Evolutionary conservation across 805 yeast genomes (phyloP), one percentile per base, ranked within the genome.

Genomic region (Metahyphopichia silvanorum): DNA sequence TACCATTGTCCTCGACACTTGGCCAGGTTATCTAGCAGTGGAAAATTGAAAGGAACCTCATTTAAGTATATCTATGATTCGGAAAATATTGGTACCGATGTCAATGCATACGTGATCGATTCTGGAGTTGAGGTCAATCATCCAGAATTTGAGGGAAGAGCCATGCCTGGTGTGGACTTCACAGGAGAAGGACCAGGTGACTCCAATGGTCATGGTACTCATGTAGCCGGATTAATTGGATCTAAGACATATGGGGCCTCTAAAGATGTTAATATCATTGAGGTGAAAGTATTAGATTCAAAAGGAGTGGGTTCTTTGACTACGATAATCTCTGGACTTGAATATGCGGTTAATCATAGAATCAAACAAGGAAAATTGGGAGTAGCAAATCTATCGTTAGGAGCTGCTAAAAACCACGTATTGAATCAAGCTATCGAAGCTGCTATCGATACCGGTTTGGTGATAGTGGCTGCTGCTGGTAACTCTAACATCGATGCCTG

Each of bases 381-480:
- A 17, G 83, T 88, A 7, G 89, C 83, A 5, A 88, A 89, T 44
- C 59, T 88, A 39, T 84, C 95, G 2, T 63, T 89, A 7, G 96
- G 96, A 0, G 84, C 96, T 0, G 65, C 73, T 4, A 76, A 71
- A 38, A 85, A 82, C 43, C 47, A 69, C 0, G 72, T 86, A 2
- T 66, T 88, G 37, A 85, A 88, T 47, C 68, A 73, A 14, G 96
- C 96, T 0, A 74, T 88, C 6, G 71, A 74, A 37, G 88, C 87
- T 2, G 94, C 95, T 0, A 70, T 69, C 6, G 73, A 77, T 13
- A 69, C 84, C 0, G 96, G 96, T 0, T 51, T 88, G 22, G 69
- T 82, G 1, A 61, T 84, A 16, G 84, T 82, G 15, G 87, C 71
- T 5, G 96, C 96, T 0, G 96, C 96, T 0, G 98, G 98, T 1